A percentile compares a stretch with the other conserved stretches of the same genome.
These are phyloP conservation scores for Vigna nakashimae DNA, from an alignment of 306 rosid genomes.

Conservation along the genomic window DNA sequence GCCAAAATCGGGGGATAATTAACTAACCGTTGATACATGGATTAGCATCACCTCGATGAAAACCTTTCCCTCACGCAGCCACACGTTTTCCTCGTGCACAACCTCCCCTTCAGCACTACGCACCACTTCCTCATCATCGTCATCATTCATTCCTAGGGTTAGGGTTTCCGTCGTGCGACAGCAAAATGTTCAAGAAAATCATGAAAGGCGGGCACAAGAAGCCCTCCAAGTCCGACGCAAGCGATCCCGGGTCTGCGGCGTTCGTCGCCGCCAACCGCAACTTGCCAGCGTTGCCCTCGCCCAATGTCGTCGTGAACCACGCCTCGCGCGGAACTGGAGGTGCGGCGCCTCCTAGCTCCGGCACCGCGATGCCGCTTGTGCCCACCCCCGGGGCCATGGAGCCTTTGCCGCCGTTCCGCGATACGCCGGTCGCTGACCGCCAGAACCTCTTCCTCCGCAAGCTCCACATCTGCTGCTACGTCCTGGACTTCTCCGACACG, in stretches of 20 bases:
- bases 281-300: slow-evolving; percentile 43
- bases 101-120: slow-evolving; percentile 1
- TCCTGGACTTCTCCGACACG: slow-evolving; percentile 78
- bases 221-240: slow-evolving; percentile 85
- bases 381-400: slow-evolving; percentile 72
- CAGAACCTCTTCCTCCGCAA: slow-evolving; percentile 73
- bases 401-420: slow-evolving; percentile 74
- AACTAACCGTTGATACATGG: slow-evolving; percentile 34
- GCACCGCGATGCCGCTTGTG: background rate
- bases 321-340: slow-evolving; percentile 58
- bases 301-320: slow-evolving; percentile 74
- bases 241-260: slow-evolving; percentile 58
- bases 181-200: slow-evolving; percentile 83
- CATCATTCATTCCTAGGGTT: slow-evolving; percentile 54
- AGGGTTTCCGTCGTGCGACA: slow-evolving; percentile 50
- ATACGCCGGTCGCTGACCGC: slow-evolving; percentile 69
- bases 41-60: slow-evolving; percentile 46
- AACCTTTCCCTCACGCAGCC: slow-evolving; percentile 32
- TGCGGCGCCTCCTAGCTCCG: slow-evolving; percentile 10
- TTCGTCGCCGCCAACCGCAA: slow-evolving; percentile 53
- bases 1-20: slow-evolving; percentile 36
- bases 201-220: slow-evolving; percentile 84
- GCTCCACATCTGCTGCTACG: slow-evolving; percentile 70
- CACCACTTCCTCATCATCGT: background rate
- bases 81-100: slow-evolving; percentile 2